These are phyloP conservation scores for Austroboletus festivus DNA, from an alignment of 768 basidiomycete species.

Conservation along the genomic window DNA sequence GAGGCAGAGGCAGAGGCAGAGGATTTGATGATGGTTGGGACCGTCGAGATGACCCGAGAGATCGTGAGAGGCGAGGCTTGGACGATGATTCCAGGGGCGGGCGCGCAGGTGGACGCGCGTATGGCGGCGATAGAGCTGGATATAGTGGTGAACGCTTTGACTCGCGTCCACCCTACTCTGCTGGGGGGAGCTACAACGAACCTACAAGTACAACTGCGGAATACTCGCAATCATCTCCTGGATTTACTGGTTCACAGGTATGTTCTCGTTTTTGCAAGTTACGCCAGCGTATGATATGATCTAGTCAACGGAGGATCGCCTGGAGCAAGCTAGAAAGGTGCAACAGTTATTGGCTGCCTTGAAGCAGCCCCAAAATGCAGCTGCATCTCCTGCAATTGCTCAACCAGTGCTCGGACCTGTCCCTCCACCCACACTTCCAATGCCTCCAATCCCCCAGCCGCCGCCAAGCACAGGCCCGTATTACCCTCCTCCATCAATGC, in stretches of 20 bases:
- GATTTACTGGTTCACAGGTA: conserved; percentile 27
- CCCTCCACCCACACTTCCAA: conserved; percentile 32
- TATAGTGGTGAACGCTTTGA: conserved; percentile 45
- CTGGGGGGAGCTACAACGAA: conserved; percentile 23
- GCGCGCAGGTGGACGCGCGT: conserved; percentile 37
- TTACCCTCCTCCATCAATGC: conserved; percentile 40
- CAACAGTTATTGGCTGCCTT: conserved; percentile 81
- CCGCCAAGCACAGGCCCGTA: conserved; percentile 36
- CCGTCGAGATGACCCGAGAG: conserved; percentile 41
- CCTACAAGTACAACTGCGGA: conserved; percentile 20
- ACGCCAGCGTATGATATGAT: conserved; percentile 1
- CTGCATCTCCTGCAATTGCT: conserved; percentile 13
- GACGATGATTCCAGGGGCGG: conserved; percentile 38
- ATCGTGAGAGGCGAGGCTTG: conserved; percentile 33
- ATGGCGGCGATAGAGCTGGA: conserved; percentile 39
- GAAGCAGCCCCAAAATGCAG: conserved; percentile 58
- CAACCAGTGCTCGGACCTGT: conserved; percentile 34
- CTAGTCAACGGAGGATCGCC: conserved; percentile 57
- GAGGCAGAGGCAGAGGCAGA: conserved; percentile 42
- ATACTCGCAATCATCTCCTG: conserved; percentile 28
- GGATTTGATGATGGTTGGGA: conserved; percentile 43
- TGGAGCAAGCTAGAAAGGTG: conserved; percentile 85
- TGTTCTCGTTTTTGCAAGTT: conserved; percentile 10
- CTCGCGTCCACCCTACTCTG: conserved; percentile 36
- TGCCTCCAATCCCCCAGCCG: conserved; percentile 34